Percentiles rank a stretch among this genome's conserved stretches.
Evolutionary conservation across 176 grass and related monocot species (phyloP).

Genomic region (Raddia guianensis): DNA sequence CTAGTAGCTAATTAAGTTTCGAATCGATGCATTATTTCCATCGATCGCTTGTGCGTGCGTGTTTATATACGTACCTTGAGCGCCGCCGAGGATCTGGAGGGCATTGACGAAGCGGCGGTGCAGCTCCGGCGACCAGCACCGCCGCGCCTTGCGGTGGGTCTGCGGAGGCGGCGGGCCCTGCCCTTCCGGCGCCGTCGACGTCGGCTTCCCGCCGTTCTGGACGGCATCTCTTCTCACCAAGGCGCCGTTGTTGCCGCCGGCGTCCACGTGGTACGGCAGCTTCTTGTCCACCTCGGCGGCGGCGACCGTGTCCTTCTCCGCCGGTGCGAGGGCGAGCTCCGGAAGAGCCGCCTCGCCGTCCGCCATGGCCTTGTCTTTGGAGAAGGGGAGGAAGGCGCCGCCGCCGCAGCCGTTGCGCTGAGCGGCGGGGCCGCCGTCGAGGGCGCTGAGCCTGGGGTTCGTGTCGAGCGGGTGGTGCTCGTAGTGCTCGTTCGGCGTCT

Average conservation of each 20-base stretch:
- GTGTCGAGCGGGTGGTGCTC: constrained; percentile 64
- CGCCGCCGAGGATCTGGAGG: constrained; percentile 94
- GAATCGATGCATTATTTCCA: neutral
- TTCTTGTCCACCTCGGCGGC: constrained; percentile 40
- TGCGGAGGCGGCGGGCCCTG: constrained; percentile 39
- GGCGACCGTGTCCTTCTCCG: constrained; percentile 54
- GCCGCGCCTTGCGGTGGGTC: constrained; percentile 78
- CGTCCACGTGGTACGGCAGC: constrained; percentile 27
- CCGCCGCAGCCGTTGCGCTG: constrained; percentile 72
- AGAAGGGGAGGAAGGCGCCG: constrained; percentile 91
- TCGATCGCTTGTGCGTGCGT: neutral
- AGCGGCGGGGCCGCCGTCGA: constrained; percentile 27
- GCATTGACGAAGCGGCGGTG: constrained; percentile 98
- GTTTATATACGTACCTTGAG: constrained; percentile 63
- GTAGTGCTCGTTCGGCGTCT: constrained; percentile 55
- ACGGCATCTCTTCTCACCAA: constrained; percentile 37
- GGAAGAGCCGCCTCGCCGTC: constrained; percentile 38
- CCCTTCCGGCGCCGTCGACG: constrained; percentile 40
- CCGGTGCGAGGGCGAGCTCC: constrained; percentile 69
- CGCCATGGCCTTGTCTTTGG: constrained; percentile 66
- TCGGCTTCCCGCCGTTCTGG: constrained; percentile 49
- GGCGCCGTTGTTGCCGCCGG: constrained; percentile 29
- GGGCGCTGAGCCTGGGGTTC: constrained; percentile 49
- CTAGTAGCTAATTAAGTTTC: neutral
- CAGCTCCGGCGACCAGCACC: constrained; percentile 98